Percentiles rank a stretch among this genome's conserved stretches.
These are phyloP conservation scores for Acacia acuminata DNA, from an alignment of 306 rosid genomes.

Conservation along the genomic window DNA sequence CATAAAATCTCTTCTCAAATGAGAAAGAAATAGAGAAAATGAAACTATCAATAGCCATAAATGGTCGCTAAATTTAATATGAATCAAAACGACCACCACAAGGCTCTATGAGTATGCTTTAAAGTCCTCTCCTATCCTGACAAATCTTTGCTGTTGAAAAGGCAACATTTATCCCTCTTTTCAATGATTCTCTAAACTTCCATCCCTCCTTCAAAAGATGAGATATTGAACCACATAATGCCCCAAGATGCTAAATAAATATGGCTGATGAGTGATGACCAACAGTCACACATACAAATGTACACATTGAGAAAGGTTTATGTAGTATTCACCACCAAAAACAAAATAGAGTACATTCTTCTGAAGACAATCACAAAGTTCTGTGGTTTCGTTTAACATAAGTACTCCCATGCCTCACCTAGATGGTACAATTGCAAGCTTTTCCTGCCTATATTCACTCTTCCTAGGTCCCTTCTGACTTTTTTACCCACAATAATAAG, in stretches of 20 bases:
- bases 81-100: background rate
- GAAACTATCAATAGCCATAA: background rate
- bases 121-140: background rate
- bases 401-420: too few relatives aligned
- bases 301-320: background rate
- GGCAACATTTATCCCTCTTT: background rate
- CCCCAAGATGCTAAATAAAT: background rate
- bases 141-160: background rate
- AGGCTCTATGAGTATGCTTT: background rate
- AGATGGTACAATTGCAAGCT: background rate
- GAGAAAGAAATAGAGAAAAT: background rate
- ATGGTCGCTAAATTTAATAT: background rate
- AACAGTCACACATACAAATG: background rate
- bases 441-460: background rate
- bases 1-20: background rate
- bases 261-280: background rate
- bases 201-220: background rate
- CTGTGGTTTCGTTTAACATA: too few relatives aligned
- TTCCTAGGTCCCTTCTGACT: background rate
- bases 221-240: background rate
- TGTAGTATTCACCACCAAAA: background rate
- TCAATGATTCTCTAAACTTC: background rate
- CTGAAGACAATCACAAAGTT: background rate
- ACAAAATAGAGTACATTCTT: background rate
- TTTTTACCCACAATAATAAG: background rate